A percentile compares a stretch with the other conserved stretches of the same genome.
Conservation (phyloP, 2,329 filamentous ascomycete genomes). For the Torrubiellomyces zombiae region DNA sequence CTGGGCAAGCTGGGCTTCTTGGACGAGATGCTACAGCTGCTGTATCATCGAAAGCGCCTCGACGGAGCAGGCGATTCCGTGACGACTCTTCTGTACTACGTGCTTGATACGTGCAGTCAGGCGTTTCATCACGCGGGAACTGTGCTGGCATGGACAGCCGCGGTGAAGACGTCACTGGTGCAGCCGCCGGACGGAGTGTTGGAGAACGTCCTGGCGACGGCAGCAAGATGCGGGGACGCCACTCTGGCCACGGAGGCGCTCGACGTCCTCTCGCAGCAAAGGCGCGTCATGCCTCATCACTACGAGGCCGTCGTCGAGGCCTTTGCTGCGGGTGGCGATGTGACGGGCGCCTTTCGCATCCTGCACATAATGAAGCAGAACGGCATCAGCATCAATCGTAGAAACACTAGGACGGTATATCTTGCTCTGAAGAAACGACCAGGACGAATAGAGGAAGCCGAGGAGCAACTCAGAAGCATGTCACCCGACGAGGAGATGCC, state of each 20-base stretch:
- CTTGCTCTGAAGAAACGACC: conserved; percentile 31
- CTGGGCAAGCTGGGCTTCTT: conserved; percentile 57
- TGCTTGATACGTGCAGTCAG: conserved; percentile 60
- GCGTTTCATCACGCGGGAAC: conserved; percentile 47
- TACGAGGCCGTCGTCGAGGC: conserved; percentile 66
- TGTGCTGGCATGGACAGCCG: conserved; percentile 52
- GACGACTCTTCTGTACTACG: conserved; percentile 46
- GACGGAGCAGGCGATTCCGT: conserved; percentile 20
- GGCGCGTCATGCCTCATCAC: conserved; percentile 46
- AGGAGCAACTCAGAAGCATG: conserved; percentile 39
- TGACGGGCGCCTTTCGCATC: conserved; percentile 49
- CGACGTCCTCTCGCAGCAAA: conserved; percentile 19
- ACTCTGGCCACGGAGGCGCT: conserved; percentile 56
- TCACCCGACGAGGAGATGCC: conserved; percentile 18
- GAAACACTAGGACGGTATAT: conserved; percentile 48
- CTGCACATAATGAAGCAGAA: conserved; percentile 54
- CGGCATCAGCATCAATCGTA: conserved; percentile 33
- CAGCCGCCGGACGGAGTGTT: conserved; percentile 42
- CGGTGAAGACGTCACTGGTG: conserved; percentile 30
- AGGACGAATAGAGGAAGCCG: conserved; percentile 30
- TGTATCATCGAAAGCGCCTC: conserved; percentile 35
- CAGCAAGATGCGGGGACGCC: conserved; percentile 50
- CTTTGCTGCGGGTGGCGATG: conserved; percentile 42
- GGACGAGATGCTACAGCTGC: conserved; percentile 57
- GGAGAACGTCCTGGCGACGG: conserved; percentile 53